Conservation (phyloP, 129 eudicot genomes). For the Lactuca sativa region DNA sequence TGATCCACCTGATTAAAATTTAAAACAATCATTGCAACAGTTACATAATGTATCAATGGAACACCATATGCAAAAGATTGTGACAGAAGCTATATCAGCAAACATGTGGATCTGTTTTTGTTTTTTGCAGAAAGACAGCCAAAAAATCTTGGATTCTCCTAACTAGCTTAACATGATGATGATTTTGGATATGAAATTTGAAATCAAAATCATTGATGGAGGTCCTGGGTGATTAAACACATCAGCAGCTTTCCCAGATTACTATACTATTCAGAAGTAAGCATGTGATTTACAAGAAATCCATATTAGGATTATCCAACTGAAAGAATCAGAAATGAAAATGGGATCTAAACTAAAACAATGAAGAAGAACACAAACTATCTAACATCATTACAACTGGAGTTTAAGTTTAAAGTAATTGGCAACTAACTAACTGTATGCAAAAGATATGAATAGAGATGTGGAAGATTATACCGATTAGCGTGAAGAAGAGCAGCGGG, state of each 20-base stretch:
- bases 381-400: background rate
- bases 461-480: conserved; percentile 43
- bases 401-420: background rate
- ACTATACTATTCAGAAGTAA: background rate
- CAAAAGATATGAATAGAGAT: conserved; percentile 3
- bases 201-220: background rate
- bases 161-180: conserved; percentile 7
- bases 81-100: conserved; percentile 12
- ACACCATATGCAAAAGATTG: background rate
- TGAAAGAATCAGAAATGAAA: background rate
- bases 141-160: background rate
- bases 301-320: background rate
- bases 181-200: background rate
- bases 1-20: conserved; percentile 64
- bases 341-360: background rate
- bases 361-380: background rate
- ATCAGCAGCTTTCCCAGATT: background rate
- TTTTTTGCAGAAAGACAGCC: background rate
- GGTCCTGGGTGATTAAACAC: background rate
- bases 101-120: too few relatives aligned
- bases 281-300: background rate
- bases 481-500: conserved; percentile 88
- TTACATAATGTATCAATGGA: background rate
- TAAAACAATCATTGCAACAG: conserved; percentile 2
- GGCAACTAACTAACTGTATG: background rate